Base-by-base conservation (phyloP, 2,329 filamentous ascomycete species). In the Plectosphaerella plurivora region DNA sequence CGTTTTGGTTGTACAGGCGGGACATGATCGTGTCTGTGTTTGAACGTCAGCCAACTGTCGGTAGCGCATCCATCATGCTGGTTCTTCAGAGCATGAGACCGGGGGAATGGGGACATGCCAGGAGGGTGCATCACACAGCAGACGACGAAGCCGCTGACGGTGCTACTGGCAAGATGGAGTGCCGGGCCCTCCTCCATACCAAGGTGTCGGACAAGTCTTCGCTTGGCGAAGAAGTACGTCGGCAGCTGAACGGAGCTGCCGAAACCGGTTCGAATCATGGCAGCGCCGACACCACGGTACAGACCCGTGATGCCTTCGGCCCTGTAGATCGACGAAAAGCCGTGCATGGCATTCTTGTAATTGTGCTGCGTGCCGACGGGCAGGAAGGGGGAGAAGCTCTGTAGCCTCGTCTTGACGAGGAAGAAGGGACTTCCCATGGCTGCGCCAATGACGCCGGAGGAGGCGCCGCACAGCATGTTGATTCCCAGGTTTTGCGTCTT, bases 111-210 rank as follows among this genome's bases (percentile, higher is more conserved):
- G 25, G 12, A 68, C 80, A 67, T 72, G 91, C 88, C 88, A 65
- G 94, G 94, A 51, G 94, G 94, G 65, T 99, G 94, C 94, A 99
- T 99, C 58, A 97, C 86, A 61, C 89, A 90, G 75, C 94, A 99
- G 16, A 99, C 94, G 12, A 96, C 94, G 64, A 99, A 96, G 1
- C 94, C 94, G 63, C 91, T 96, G 37, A 84, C 86, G 5, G 93
- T 86, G 62, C 91, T 96, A 69, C 91, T 96, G 37, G 90, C 81
- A 59, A 99, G 76, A 69, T 99, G 94, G 63, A 99, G 74, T 45
- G 88, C 86, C 37, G 91, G 89, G 2, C 94, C 93, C 66, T 99
- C 94, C 64, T 94, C 77, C 87, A 97, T 91, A 45, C 86, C 91
- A 51, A 93, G 72, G 66, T 97, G 91, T 63, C 81, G 86, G 54